These are phyloP conservation scores for Heterobasidion occidentale DNA, from an alignment of 1,284 basidiomycete genomes.

Conservation along the genomic window DNA sequence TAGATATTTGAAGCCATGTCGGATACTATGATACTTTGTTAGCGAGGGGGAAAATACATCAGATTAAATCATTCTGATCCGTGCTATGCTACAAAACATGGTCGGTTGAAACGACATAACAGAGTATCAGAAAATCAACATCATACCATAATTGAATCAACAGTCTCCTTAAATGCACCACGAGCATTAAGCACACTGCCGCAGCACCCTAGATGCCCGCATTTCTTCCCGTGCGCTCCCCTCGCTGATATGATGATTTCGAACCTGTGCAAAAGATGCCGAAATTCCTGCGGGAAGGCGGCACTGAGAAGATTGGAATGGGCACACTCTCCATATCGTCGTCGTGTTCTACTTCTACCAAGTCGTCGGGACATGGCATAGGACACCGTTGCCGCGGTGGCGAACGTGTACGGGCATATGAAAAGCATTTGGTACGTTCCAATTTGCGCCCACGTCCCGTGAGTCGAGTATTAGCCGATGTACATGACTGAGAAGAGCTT, in stretches of 20 bases:
- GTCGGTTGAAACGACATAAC: too few species aligned
- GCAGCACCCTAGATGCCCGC: background rate
- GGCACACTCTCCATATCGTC: background rate
- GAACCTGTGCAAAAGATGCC: slow-evolving; percentile 11
- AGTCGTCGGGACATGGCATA: background rate
- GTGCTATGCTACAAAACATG: too few species aligned
- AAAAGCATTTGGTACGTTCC: background rate
- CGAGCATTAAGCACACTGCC: background rate
- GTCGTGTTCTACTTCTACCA: background rate
- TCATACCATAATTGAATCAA: too few species aligned
- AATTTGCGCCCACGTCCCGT: background rate
- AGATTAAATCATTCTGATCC: too few species aligned
- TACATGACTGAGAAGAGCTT: background rate
- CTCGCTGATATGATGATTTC: background rate
- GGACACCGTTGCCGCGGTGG: background rate
- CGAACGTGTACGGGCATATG: background rate
- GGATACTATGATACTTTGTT: too few species aligned
- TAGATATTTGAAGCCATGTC: too few species aligned
- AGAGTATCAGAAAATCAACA: too few species aligned
- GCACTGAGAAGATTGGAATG: background rate
- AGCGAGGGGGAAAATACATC: too few species aligned
- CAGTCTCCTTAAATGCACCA: too few species aligned
- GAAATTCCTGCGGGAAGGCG: slow-evolving; percentile 8
- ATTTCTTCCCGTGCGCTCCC: background rate
- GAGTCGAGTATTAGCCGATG: background rate